Conservation (phyloP, 2,329 filamentous ascomycete genomes). For the Phaeosphaeriaceae sp. region DNA sequence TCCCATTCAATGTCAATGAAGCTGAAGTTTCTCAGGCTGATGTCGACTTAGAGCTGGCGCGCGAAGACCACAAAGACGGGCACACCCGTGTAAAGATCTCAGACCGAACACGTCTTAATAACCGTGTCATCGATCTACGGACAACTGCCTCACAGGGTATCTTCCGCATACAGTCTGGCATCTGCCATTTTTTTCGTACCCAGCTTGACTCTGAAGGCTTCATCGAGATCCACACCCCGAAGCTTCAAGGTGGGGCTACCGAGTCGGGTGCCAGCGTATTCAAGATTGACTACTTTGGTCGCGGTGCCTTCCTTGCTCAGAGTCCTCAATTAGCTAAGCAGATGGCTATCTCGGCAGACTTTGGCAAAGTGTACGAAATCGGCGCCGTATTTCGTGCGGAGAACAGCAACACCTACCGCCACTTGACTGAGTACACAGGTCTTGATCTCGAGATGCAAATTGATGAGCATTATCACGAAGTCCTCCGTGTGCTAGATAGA, state of each 20-base stretch:
- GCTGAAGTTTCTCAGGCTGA: slow-evolving; percentile 67
- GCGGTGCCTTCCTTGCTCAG: slow-evolving; percentile 86
- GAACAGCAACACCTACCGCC: slow-evolving; percentile 93
- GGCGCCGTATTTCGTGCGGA: slow-evolving; percentile 91
- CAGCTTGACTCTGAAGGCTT: slow-evolving; percentile 78
- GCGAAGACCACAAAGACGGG: slow-evolving; percentile 62
- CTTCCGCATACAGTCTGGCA: slow-evolving; percentile 82
- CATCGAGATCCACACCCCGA: slow-evolving; percentile 92
- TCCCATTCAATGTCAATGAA: slow-evolving; percentile 74
- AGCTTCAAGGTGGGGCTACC: slow-evolving; percentile 86
- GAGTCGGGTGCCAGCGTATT: slow-evolving; percentile 93
- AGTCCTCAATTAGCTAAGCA: slow-evolving; percentile 93
- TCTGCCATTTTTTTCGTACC: slow-evolving; percentile 79
- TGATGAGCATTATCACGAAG: slow-evolving; percentile 87
- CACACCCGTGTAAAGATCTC: slow-evolving; percentile 67
- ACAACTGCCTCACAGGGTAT: slow-evolving; percentile 87
- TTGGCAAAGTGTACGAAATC: slow-evolving; percentile 87
- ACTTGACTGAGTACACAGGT: slow-evolving; percentile 93
- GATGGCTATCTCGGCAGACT: slow-evolving; percentile 88
- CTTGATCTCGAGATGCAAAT: slow-evolving; percentile 93
- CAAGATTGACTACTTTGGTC: slow-evolving; percentile 88
- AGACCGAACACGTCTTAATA: slow-evolving; percentile 75
- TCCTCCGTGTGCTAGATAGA: slow-evolving; percentile 76
- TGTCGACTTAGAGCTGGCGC: slow-evolving; percentile 57
- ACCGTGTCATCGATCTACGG: slow-evolving; percentile 82